Evolutionary conservation across 192 early-diverging fungal genomes (phyloP), one percentile per base, ranked within the genome.

Genomic region (Geosiphon pyriformis): DNA sequence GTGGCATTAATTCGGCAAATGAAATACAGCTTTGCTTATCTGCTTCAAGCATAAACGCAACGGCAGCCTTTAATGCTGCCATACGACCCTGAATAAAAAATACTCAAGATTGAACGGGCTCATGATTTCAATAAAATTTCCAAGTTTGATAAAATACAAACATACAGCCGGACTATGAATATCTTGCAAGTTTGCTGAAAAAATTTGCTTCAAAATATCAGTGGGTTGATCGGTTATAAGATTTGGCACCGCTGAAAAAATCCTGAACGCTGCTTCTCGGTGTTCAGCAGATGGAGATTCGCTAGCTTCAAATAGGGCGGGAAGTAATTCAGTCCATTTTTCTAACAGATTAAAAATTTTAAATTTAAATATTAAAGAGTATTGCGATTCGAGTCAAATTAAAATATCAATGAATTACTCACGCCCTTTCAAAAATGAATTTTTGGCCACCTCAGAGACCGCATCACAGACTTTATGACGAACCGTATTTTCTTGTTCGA

Each of bases 381-480:
- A 18, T 68, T 65, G 59, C 34, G 48, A 57, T 29, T 22, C 17
- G 27, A 53, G 30, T 63, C 51, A 17, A 22, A 34, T 51, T 33
- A 26, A 49, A 58, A 17, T 42, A 51, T 34, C 47, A 35, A 17
- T 56, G 22, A 32, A 48, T 3, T 37, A 78, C 78, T 74, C 67
- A 83, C 82, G 77, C 51, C 74, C 77, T 65, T 77, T 80, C 52
- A 66, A 46, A 10, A 77, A 67, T 42, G 78, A 74, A 59, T 82
- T 79, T 71, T 84, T 85, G 66, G 89, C 85, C 51, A 99, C 81
- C 70, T 98, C 94, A 17, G 95, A 78, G 72, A 96, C 89, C 25
- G 94, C 90, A 75, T 98, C 96, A 72, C 89, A 92, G 52, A 98
- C 81, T 80, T 98, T 99, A 75, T 94, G 88, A 47, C 94, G 85